Percentiles rank a stretch among this genome's conserved stretches.
These are phyloP conservation scores for Musa beccarii DNA, from an alignment of 176 grass and related monocot species.

Conservation along the genomic window DNA sequence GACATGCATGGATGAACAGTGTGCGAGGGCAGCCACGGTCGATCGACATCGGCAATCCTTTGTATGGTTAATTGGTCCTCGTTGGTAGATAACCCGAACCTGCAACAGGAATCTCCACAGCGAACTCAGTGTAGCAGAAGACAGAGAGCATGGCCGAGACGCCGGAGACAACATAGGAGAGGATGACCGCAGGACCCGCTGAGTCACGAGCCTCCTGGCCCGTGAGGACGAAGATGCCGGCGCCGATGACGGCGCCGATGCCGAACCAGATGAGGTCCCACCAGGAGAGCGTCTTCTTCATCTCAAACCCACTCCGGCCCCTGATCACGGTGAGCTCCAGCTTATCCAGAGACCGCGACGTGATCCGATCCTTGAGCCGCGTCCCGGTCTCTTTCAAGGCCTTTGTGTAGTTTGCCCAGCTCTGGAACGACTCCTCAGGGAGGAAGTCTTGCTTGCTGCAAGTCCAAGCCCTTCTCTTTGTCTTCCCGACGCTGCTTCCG, in stretches of 20 bases:
- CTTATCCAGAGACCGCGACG: not conserved
- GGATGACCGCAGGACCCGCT: not conserved
- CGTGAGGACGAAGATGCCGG: conserved; percentile 20
- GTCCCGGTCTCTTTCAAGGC: not conserved
- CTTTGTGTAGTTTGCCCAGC: not conserved
- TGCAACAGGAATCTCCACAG: conserved; percentile 8
- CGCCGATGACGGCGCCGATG: conserved; percentile 9
- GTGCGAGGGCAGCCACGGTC: too few relatives aligned
- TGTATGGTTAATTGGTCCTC: too few relatives aligned
- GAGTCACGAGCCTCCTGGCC: conserved; percentile 7
- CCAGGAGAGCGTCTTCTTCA: conserved; percentile 13
- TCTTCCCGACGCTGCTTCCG: not conserved
- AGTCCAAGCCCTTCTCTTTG: not conserved
- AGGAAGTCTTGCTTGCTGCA: conserved; percentile 9
- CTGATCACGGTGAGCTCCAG: conserved; percentile 5
- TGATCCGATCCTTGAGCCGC: conserved; percentile 1
- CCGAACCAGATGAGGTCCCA: conserved; percentile 23
- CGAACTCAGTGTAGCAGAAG: conserved; percentile 20
- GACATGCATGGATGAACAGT: too few relatives aligned
- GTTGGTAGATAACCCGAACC: not conserved
- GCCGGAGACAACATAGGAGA: conserved; percentile 10
- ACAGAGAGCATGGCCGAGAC: conserved; percentile 13
- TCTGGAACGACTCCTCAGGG: conserved; percentile 19
- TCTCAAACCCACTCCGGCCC: not conserved
- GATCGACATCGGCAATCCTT: too few relatives aligned